Percentiles rank a stretch among this genome's conserved stretches.
Evolutionary conservation across 1,284 basidiomycete species (phyloP).

Genomic region (Rhodotorula glutinis): DNA sequence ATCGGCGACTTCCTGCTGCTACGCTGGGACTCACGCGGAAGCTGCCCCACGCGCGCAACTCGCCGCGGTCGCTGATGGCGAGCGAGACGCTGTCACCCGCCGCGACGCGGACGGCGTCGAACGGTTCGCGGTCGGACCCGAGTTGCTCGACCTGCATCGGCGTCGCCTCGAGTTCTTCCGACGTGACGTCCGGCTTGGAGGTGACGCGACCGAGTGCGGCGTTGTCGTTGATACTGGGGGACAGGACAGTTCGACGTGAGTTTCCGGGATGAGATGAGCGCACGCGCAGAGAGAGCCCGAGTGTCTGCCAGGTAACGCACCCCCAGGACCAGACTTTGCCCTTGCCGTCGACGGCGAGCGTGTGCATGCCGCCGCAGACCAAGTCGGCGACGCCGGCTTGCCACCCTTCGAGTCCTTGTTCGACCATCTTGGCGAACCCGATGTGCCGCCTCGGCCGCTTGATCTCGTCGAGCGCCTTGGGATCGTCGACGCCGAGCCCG

Average conservation of each 20-base stretch:
- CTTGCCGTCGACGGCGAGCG: conserved; percentile 74
- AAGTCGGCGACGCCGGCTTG: conserved; percentile 65
- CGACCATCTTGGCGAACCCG: conserved; percentile 45
- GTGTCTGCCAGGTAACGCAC: no score
- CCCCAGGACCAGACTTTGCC: conserved; percentile 61
- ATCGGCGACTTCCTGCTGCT: no score
- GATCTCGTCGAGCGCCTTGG: conserved; percentile 53
- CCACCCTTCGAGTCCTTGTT: conserved; percentile 13
- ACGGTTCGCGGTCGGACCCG: conserved; percentile 50
- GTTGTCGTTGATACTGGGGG: conserved; percentile 88
- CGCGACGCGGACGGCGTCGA: conserved; percentile 64
- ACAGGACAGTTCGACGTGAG: conserved; percentile 39
- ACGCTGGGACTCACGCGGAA: conserved; percentile 76
- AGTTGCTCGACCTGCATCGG: conserved; percentile 64
- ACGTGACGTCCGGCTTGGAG: conserved; percentile 61
- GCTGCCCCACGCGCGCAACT: conserved; percentile 83
- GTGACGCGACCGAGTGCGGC: conserved; percentile 84
- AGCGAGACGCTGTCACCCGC: conserved; percentile 48
- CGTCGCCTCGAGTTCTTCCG: conserved; percentile 72
- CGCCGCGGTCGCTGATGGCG: conserved; percentile 54
- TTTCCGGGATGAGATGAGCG: not conserved
- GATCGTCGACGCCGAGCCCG: conserved; percentile 64
- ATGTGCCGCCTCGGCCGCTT: conserved; percentile 64
- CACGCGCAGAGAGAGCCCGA: not conserved
- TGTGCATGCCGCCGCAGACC: conserved; percentile 78